Conservation (phyloP, 2,329 filamentous ascomycete species). For the Alternaria sp. region DNA sequence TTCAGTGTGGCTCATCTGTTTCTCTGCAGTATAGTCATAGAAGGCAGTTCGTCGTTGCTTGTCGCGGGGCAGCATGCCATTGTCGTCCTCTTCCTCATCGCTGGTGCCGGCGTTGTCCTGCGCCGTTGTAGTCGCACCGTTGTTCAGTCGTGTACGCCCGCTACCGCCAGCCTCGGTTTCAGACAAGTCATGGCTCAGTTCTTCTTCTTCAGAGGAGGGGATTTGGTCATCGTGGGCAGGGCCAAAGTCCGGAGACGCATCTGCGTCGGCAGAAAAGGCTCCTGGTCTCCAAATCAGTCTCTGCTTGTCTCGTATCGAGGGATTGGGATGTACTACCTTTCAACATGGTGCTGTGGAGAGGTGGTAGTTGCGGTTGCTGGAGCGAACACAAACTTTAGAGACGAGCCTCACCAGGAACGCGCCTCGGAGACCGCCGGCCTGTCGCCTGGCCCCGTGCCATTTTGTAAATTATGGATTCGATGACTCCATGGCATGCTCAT, state of each 20-base stretch:
- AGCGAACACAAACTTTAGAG: constrained; percentile 17
- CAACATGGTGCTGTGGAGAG: constrained; percentile 34
- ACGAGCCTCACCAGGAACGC: constrained; percentile 15
- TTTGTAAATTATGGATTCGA: constrained; percentile 11
- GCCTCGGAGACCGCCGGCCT: constrained; percentile 24
- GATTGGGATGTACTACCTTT: constrained; percentile 32
- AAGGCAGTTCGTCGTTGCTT: constrained; percentile 78
- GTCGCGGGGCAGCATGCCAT: constrained; percentile 57
- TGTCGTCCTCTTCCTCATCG: constrained; percentile 37
- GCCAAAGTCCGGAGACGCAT: constrained; percentile 47
- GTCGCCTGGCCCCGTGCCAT: constrained; percentile 25
- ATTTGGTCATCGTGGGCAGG: constrained; percentile 45
- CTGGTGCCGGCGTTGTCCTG: constrained; percentile 33
- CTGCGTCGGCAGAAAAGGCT: constrained; percentile 43
- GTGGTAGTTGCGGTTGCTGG: constrained; percentile 21
- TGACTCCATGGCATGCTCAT: constrained; percentile 4
- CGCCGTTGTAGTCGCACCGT: constrained; percentile 29
- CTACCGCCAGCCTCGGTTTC: constrained; percentile 34
- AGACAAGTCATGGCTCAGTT: constrained; percentile 41
- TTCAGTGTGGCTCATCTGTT: constrained; percentile 91
- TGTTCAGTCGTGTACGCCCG: constrained; percentile 22
- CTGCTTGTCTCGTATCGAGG: neutral
- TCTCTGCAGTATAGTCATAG: constrained; percentile 93
- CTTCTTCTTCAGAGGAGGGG: constrained; percentile 49
- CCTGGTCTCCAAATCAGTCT: constrained; percentile 26